A percentile compares a stretch with the other conserved stretches of the same genome.
phyloP scores from a whole-genome alignment of 2,329 filamentous ascomycete species.

The Stagonosporopsis rhizophila region DNA sequence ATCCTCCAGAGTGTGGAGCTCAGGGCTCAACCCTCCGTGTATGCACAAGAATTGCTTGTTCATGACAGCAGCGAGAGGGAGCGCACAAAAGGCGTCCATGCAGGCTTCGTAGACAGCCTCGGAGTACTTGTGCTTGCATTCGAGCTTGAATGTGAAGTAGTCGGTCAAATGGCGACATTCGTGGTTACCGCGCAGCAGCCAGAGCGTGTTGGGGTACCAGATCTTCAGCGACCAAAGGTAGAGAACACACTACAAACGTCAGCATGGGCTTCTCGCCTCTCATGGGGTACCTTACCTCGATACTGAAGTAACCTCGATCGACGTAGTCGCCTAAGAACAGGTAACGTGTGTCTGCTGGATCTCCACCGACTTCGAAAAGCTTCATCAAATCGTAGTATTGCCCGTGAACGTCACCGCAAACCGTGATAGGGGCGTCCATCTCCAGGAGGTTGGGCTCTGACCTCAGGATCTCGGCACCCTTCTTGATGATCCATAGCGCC shows the following conservation, averaged over 20 bases:
- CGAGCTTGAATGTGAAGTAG: constrained; percentile 99
- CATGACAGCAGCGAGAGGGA: constrained; percentile 96
- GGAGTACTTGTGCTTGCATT: constrained; percentile 99
- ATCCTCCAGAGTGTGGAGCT: constrained; percentile 94
- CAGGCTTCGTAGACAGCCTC: constrained; percentile 96
- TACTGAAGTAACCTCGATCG: constrained; percentile 97
- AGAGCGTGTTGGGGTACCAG: constrained; percentile 96
- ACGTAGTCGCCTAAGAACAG: constrained; percentile 98
- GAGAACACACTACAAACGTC: constrained; percentile 74
- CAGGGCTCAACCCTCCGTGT: constrained; percentile 93
- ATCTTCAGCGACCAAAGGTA: constrained; percentile 99
- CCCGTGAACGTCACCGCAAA: constrained; percentile 97
- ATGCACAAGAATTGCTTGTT: constrained; percentile 99
- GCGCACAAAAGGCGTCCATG: constrained; percentile 95
- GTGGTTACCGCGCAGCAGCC: constrained; percentile 96
- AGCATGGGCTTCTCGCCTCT: constrained; percentile 28
- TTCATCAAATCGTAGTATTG: constrained; percentile 99
- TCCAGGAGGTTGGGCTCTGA: constrained; percentile 94
- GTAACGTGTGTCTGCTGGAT: constrained; percentile 94
- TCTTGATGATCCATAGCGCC: constrained; percentile 91
- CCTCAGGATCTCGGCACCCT: constrained; percentile 85
- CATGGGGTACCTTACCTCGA: constrained; percentile 68
- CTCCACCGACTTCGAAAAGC: constrained; percentile 96
- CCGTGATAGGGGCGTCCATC: constrained; percentile 99
- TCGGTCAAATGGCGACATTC: constrained; percentile 98